A percentile compares a stretch with the other conserved stretches of the same genome.
phyloP scores from a whole-genome alignment of 2,329 filamentous ascomycete species.

The Aspergillus unguis region DNA sequence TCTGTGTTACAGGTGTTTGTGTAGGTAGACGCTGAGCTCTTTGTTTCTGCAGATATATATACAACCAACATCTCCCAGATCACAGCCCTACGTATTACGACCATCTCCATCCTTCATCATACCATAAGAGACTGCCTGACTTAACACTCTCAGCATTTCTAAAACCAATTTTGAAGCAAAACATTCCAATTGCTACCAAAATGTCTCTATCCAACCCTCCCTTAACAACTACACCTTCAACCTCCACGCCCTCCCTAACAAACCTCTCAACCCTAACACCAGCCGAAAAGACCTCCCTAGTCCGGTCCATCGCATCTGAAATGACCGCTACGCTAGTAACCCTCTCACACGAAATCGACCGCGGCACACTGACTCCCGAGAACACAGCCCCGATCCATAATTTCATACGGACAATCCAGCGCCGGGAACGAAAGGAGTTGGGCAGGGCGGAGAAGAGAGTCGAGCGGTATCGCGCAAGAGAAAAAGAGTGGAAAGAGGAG shows the following conservation, averaged over 20 bases:
- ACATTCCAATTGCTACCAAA: too few species aligned
- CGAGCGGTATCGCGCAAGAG: slow-evolving; percentile 16
- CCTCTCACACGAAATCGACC: slow-evolving; percentile 26
- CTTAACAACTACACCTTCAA: neutral
- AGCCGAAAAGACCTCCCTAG: slow-evolving; percentile 20
- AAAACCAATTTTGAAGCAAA: too few species aligned
- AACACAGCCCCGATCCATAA: slow-evolving; percentile 27
- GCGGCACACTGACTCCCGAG: slow-evolving; percentile 20
- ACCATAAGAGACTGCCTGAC: neutral
- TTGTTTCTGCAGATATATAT: too few species aligned
- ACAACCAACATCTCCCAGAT: too few species aligned
- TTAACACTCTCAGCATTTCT: too few species aligned
- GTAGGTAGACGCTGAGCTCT: too few species aligned
- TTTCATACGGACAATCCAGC: slow-evolving; percentile 26
- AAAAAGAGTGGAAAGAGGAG: slow-evolving; percentile 18
- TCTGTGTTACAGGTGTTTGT: too few species aligned
- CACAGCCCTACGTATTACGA: neutral
- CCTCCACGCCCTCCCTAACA: neutral
- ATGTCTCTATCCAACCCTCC: neutral
- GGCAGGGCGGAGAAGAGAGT: slow-evolving; percentile 21
- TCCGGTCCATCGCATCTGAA: slow-evolving; percentile 30
- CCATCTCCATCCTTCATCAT: neutral
- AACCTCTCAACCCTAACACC: slow-evolving; percentile 19
- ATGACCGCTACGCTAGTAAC: slow-evolving; percentile 29
- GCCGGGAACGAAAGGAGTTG: slow-evolving; percentile 17